Evolutionary conservation across 2,329 filamentous ascomycete genomes (phyloP), one percentile per base, ranked within the genome.

Genomic region (Neonectria hederae): DNA sequence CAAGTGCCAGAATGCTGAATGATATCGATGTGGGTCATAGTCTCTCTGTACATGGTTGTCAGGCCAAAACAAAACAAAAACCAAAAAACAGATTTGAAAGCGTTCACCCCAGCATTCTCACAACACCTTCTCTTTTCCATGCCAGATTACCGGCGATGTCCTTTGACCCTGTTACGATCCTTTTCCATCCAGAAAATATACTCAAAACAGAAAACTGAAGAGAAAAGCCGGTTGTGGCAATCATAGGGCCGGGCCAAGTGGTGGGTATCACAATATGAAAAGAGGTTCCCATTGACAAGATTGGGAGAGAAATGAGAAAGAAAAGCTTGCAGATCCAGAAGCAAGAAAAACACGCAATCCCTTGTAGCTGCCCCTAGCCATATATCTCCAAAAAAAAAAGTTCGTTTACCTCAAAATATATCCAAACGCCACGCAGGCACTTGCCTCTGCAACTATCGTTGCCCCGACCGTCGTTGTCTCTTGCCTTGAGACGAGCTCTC

Each of bases 401-500:
- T 9, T 9, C 26, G 4, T 35, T 48, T 61, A 45, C 56, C 40
- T 30, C 53, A 19, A 45, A 62, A 40, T 26, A 51, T 54, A 53
- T 42, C 60, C 54, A 48, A 72, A 74, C 72, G 66, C 67, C 72
- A 48, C 46, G 42, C 52, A 53, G 51, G 13, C 26, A 53, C 38
- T 40, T 55, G 55, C 49, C 28, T 49, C 26, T 55, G 14, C 26
- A 32, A 32, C 62, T 66, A 72, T 63, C 65, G 55, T 30, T 63
- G 68, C 22, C 51, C 51, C 14, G 66, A 72, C 26, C 69, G 69
- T 24, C 73, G 66, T 26, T 67, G 67, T 49, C 65, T 70, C 57
- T 72, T 74, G 46, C 71, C 68, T 35, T 74, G 68, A 6, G 62
- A 57, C 11, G 65, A 52, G 22, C 43, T 30, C 1, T 72, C 69